Evolutionary conservation across 2,329 filamentous ascomycete genomes (phyloP).

Genomic region (Alternaria angustiovoidea): DNA sequence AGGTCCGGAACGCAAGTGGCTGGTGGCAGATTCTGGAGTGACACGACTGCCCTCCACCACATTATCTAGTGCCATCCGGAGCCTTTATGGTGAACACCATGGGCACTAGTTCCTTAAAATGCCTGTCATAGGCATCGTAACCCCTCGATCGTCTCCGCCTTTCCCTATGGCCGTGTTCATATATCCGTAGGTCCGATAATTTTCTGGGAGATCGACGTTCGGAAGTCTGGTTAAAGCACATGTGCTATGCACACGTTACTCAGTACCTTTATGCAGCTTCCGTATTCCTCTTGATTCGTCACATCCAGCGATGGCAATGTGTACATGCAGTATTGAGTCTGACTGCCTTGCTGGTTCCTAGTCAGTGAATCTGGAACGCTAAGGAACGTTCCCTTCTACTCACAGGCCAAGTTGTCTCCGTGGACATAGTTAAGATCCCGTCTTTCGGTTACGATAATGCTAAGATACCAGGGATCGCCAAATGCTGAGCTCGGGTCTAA

Average conservation of each 20-base stretch:
- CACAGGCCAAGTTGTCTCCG: too few species aligned
- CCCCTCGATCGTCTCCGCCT: neutral
- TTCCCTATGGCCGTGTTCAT: neutral
- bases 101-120: neutral
- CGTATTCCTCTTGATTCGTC: neutral
- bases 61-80: neutral
- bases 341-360: accelerated
- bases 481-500: too few species aligned
- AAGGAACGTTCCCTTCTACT: too few species aligned
- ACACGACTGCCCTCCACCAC: neutral
- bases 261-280: neutral
- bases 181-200: neutral
- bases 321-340: neutral
- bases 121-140: neutral
- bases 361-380: too few species aligned
- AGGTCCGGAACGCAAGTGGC: neutral
- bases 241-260: neutral
- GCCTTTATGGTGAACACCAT: neutral
- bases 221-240: neutral
- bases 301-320: neutral
- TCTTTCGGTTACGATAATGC: too few species aligned
- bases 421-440: too few species aligned
- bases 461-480: too few species aligned
- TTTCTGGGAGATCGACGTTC: neutral
- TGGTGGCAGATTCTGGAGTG: neutral